Base-by-base conservation (phyloP, 257 asterid genomes). In the Penstemon davidsonii region DNA sequence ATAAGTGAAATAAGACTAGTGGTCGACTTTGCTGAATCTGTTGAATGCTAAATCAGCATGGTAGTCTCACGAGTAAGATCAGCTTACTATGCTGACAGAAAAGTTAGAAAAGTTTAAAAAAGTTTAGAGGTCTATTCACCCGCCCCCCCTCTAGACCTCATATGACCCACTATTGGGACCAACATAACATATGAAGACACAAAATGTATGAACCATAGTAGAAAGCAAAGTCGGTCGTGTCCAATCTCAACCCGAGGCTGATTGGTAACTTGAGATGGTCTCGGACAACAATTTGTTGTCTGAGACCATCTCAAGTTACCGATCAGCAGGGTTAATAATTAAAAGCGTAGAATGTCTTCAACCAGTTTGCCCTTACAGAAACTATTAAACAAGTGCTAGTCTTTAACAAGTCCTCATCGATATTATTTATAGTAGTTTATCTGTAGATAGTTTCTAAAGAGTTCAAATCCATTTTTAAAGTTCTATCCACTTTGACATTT, bases 251-350 rank as follows among this genome's bases (percentile, higher is more conserved):
- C 72, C 62, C 33, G 55, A 71, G 51, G 45, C 66, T 63, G 76
- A 64, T 37, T 39, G 72, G 38, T 56, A 49, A 39, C 72, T 72
- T 72, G 77, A 19, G 59, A 57, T 45, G 72, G 67, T 56, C 71
- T 40, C 13, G 65, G 67, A 53, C 7, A 49, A 40, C 76, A 45
- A 57, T 3, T 46, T 55, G 41, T 65, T 5, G 10, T 39, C 71
- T 65, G 63, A 72, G 77, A 54, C 77, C 72, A 12, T 72, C 77
- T 43, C 77, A 72, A 47, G 67, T 64, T 72, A 54, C 60, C 77
- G 55, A 12, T 57, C 61, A 57, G 49, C 5, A 38, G 45, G 67
- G 77, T 49, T 56, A 25, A 69, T 18, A 11, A 13, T 15, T 15
- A 15, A 15, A 39, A 50, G 11, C 42, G 7, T 13, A 41, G 15